Percentiles rank a stretch among this genome's conserved stretches.
Evolutionary conservation across 83 land plant species (phyloP).

Genomic region (Diphasiastrum complanatum): DNA sequence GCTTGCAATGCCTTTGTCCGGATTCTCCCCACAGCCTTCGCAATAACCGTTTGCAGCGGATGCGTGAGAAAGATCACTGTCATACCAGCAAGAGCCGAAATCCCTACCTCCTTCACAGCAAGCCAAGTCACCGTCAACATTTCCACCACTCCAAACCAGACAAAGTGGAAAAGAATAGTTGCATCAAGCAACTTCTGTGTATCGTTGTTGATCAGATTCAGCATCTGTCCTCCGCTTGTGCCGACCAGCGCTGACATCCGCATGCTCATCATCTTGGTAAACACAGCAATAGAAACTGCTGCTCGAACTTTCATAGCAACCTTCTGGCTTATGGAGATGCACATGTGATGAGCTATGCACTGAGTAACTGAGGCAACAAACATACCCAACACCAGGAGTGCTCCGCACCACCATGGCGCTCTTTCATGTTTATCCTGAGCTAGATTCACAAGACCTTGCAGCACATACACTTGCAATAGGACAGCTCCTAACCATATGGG

Average conservation of each 20-base stretch:
- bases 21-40: constrained; percentile 11
- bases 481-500: constrained; percentile 23
- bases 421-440: constrained; percentile 1
- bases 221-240: constrained; percentile 28
- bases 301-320: constrained; percentile 26
- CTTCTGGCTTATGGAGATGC: constrained; percentile 16
- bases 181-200: constrained; percentile 35
- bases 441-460: constrained; percentile 23
- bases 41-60: constrained; percentile 18
- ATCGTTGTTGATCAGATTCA: constrained; percentile 38
- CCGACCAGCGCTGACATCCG: constrained; percentile 19
- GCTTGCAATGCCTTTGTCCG: constrained; percentile 21
- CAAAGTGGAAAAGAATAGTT: constrained; percentile 13
- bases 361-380: constrained; percentile 4
- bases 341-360: constrained; percentile 25
- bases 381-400: constrained; percentile 21
- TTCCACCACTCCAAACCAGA: constrained; percentile 10
- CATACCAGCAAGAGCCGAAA: constrained; percentile 25
- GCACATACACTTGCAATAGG: constrained; percentile 28
- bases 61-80: constrained; percentile 23
- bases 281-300: constrained; percentile 28
- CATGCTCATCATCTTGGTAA: constrained; percentile 27
- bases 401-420: constrained; percentile 30
- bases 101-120: constrained; percentile 18
- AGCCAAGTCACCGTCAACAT: constrained; percentile 14